phyloP scores from a whole-genome alignment of 768 basidiomycete genomes.

The Lactarius quietus region DNA sequence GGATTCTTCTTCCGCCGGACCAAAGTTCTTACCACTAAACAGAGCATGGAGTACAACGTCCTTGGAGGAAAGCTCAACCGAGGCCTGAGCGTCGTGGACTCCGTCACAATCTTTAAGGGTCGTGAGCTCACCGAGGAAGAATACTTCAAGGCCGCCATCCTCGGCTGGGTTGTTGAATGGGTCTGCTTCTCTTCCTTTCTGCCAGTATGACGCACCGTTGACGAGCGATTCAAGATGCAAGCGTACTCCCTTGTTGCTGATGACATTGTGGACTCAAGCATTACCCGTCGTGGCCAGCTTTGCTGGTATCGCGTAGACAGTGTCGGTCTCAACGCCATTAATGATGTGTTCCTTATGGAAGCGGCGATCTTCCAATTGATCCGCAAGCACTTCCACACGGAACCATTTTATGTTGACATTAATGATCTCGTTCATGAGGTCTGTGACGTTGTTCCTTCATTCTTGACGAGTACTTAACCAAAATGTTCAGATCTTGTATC shows the following conservation, averaged over 20 bases:
- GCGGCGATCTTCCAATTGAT: constrained; percentile 95
- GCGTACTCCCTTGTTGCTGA: constrained; percentile 96
- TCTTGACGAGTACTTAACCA: neutral
- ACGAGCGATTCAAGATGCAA: constrained; percentile 62
- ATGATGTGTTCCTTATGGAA: constrained; percentile 96
- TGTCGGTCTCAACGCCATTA: constrained; percentile 86
- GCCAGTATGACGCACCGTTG: neutral
- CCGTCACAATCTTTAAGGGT: constrained; percentile 82
- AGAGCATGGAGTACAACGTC: constrained; percentile 93
- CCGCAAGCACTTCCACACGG: constrained; percentile 79
- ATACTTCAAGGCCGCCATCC: constrained; percentile 81
- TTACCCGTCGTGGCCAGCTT: constrained; percentile 90
- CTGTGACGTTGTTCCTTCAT: constrained; percentile 27
- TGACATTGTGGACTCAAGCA: constrained; percentile 97
- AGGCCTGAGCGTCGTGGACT: constrained; percentile 94
- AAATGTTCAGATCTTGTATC: constrained; percentile 54
- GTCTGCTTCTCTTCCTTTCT: constrained; percentile 42
- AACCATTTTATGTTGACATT: constrained; percentile 83
- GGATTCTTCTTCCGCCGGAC: neutral
- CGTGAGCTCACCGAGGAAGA: constrained; percentile 69
- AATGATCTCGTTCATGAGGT: constrained; percentile 91
- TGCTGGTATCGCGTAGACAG: constrained; percentile 82
- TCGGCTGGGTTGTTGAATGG: constrained; percentile 96
- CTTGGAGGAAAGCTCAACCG: too few species aligned
- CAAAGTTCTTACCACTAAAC: constrained; percentile 13